These are phyloP conservation scores for Wickerhamiella allomyrinae DNA, from an alignment of 805 yeast genomes.

Conservation along the genomic window DNA sequence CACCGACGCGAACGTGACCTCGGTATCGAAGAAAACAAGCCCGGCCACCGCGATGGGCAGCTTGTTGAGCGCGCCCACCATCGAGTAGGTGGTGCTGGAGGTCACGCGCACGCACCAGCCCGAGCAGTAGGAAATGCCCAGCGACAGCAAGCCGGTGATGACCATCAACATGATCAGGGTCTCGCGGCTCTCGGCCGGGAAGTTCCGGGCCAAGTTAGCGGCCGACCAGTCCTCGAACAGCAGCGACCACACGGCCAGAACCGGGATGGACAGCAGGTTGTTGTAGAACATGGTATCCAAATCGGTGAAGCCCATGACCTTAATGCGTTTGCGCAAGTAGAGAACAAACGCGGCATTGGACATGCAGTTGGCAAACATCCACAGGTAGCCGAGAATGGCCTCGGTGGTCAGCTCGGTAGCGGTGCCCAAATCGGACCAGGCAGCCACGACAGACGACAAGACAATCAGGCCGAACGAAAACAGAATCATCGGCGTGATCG, in stretches of 20 bases:
- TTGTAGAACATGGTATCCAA: constrained; percentile 97
- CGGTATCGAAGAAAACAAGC: constrained; percentile 84
- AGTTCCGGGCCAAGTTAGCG: constrained; percentile 57
- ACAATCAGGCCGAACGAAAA: constrained; percentile 87
- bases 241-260: constrained; percentile 61
- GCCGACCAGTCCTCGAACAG: constrained; percentile 87
- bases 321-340: constrained; percentile 94
- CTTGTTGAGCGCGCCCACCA: constrained; percentile 99
- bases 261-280: constrained; percentile 86
- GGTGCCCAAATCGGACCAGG: constrained; percentile 61
- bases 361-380: constrained; percentile 95
- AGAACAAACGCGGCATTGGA: constrained; percentile 88
- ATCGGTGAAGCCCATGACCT: constrained; percentile 82
- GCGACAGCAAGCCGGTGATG: constrained; percentile 85
- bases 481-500: constrained; percentile 77
- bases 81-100: constrained; percentile 93
- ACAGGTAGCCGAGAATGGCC: constrained; percentile 56
- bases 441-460: constrained; percentile 88
- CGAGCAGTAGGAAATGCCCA: constrained; percentile 95
- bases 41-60: constrained; percentile 96
- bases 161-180: constrained; percentile 71
- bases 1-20: constrained; percentile 83
- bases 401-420: constrained; percentile 24
- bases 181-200: constrained; percentile 57
- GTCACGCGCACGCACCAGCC: constrained; percentile 99